Evolutionary conservation across 805 yeast genomes (phyloP).

Genomic region (Yarrowia sp.): DNA sequence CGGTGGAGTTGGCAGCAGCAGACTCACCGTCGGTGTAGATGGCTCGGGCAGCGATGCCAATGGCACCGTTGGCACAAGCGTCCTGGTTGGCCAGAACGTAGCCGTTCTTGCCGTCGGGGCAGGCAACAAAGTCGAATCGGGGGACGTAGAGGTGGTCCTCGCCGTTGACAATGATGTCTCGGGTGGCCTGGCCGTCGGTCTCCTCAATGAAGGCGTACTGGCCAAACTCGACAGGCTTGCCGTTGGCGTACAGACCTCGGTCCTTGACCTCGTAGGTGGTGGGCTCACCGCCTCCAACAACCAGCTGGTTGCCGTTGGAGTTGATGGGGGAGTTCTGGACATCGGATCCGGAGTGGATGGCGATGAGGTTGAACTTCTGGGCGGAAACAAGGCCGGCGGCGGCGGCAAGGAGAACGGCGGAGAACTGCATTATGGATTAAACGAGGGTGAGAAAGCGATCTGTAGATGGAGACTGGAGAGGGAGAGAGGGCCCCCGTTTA

Average conservation of each 20-base stretch:
- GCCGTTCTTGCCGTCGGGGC: conserved; percentile 1
- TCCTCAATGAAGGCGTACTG: not conserved
- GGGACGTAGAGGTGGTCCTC: conserved; percentile 17
- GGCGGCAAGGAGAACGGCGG: conserved; percentile 20
- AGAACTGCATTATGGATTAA: conserved; percentile 2
- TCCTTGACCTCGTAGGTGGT: conserved; percentile 19
- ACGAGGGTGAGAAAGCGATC: not conserved
- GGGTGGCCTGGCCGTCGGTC: conserved; percentile 9
- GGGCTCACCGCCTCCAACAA: not conserved
- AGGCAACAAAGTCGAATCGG: conserved; percentile 2
- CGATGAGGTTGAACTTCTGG: conserved; percentile 3
- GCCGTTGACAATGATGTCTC: conserved; percentile 23
- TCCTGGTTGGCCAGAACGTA: conserved; percentile 6
- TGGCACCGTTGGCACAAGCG: not conserved
- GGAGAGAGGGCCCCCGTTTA: not conserved
- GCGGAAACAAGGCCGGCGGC: conserved; percentile 13
- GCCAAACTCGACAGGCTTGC: conserved; percentile 12
- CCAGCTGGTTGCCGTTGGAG: conserved; percentile 8
- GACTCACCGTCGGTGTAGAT: not conserved
- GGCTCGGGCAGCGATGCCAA: conserved; percentile 6
- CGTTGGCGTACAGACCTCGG: conserved; percentile 16
- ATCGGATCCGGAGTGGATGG: conserved; percentile 19
- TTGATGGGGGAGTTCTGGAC: conserved; percentile 5
- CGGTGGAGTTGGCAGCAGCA: not conserved
- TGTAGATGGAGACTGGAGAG: not conserved